phyloP scores from a whole-genome alignment of 192 early-diverging fungal genomes.

The Entrophospora sp. region DNA sequence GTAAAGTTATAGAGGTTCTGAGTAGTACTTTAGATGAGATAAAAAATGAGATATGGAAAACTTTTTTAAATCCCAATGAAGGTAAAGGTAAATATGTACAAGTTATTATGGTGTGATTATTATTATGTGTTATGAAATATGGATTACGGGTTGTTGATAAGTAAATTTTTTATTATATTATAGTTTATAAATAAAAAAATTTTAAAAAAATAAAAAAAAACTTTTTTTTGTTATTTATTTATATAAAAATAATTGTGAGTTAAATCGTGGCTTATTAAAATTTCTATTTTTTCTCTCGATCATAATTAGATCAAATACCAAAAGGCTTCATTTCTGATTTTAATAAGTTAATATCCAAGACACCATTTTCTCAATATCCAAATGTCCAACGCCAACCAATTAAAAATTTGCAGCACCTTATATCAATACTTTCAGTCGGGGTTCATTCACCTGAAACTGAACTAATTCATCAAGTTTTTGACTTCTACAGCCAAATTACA shows the following conservation, averaged over 20 bases:
- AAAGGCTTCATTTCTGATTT: too few relatives aligned
- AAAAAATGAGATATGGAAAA: conserved; percentile 2
- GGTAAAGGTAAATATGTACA: background rate
- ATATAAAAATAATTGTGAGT: background rate
- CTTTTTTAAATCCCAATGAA: background rate
- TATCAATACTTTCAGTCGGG: background rate
- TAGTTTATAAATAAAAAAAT: too few relatives aligned
- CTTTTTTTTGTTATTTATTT: background rate
- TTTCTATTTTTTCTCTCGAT: background rate
- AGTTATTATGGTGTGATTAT: background rate
- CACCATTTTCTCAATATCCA: background rate
- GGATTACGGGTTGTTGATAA: background rate
- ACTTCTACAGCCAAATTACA: conserved; percentile 17
- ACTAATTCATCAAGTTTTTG: background rate
- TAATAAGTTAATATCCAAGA: too few relatives aligned
- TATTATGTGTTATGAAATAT: background rate
- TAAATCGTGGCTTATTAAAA: background rate
- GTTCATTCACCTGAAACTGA: background rate
- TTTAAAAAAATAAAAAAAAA: too few relatives aligned
- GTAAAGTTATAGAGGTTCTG: conserved; percentile 5
- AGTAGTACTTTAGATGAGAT: conserved; percentile 10
- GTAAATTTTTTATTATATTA: too few relatives aligned
- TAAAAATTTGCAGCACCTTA: background rate
- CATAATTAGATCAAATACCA: too few relatives aligned
- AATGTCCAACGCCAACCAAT: background rate